Base-by-base conservation (phyloP, 805 yeast species). In the Starmera amethionina region DNA sequence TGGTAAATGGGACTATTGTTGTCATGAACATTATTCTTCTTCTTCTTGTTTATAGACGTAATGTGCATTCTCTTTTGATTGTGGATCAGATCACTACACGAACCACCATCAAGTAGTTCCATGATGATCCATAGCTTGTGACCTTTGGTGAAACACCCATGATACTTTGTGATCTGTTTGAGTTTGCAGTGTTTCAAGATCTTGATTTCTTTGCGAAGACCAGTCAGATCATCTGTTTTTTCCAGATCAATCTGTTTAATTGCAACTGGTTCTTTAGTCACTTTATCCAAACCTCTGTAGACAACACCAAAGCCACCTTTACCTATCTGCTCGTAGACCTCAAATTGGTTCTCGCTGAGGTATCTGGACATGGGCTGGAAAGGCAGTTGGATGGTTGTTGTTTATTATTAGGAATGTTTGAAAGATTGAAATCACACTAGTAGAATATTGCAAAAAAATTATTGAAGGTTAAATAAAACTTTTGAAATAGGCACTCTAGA, bases 61-160 rank as follows among this genome's bases (percentile, higher is more conserved):
- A 4, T 6, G 27, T 22, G 27, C 3, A 22, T 22, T 22, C 27
- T 22, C 9, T 22, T 22, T 22, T 22, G 27, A 15, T 7, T 8
- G 7, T 18, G 73, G 40, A 90, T 61, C 35, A 93, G 65, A 6
- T 46, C 98, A 71, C 41, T 86, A 75, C 59, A 55, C 1, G 95
- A 83, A 0, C 99, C 99, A 11, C 97, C 98, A 2, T 95, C 93
- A 56, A 97, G 84, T 54, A 83, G 77, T 55, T 93, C 99, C 97
- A 93, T 93, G 42, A 93, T 77, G 55, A 90, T 88, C 97, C 97
- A 90, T 29, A 90, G 66, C 52, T 83, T 80, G 15, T 95, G 82
- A 36, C 89, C 96, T 46, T 77, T 76, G 28, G 90, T 62, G 47
- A 82, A 81, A 3, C 94, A 82, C 1, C 96, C 97, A 54, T 82